These are phyloP conservation scores for slime mould (Dictyostelium discoideum) DNA, from an alignment of 78 protist species.

Conservation along the genomic window dicty_2.7 NC_007090.3:2214501-2215000, in stretches of 20 bases:
- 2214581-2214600: constrained; percentile 86
- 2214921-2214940: constrained; percentile 79
- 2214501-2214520: constrained; percentile 82
- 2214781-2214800: constrained; percentile 77
- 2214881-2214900: constrained; percentile 67
- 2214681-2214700: constrained; percentile 68
- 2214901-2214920: constrained; percentile 79
- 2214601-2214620: constrained; percentile 82
- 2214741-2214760: constrained; percentile 85
- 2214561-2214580: constrained; percentile 87
- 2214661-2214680: constrained; percentile 68
- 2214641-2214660: constrained; percentile 85
- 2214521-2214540: constrained; percentile 75
- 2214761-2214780: constrained; percentile 90
- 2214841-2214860: constrained; percentile 72
- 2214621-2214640: constrained; percentile 79
- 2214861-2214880: constrained; percentile 21
- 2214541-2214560: constrained; percentile 87
- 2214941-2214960: constrained; percentile 68
- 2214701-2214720: constrained; percentile 74
- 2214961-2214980: constrained; percentile 76
- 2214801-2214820: constrained; percentile 77
- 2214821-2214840: constrained; percentile 80
- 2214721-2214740: constrained; percentile 88
- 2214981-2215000: constrained; percentile 69